Base-by-base conservation (phyloP, 805 yeast genomes). In the Candida koratica region DNA sequence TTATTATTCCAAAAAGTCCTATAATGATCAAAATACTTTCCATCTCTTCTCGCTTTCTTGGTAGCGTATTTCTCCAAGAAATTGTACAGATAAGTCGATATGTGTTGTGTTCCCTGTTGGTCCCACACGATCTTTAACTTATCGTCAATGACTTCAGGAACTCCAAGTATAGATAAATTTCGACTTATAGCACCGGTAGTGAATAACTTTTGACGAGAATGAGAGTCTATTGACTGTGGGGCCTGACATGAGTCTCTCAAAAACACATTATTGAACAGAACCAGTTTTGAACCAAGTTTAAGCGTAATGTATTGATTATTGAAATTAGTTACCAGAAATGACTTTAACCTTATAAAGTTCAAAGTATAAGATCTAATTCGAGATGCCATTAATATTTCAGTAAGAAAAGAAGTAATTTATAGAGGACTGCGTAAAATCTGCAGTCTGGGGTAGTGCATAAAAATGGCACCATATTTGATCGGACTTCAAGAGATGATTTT, bases 241-340 rank as follows among this genome's bases (percentile, higher is more conserved):
- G 74, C 58, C 4, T 55, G 50, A 31, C 86, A 79, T 0, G 86
- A 68, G 48, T 84, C 94, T 49, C 90, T 67, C 13, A 84, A 61
- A 46, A 84, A 81, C 1, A 72, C 56, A 34, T 72, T 75, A 46
- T 62, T 70, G 53, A 62, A 74, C 18, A 63, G 54, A 18, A 69
- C 39, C 6, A 25, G 12, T 18, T 37, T 31, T 1, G 32, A 24
- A 3, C 27, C 29, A 12, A 32, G 14, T 17, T 32, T 23, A 3
- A 32, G 17, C 17, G 30, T 33, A n/a, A 29, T 29, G 20, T 29
- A 18, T 13, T 20, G 32, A 18, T 29, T 19, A 13, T 29, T 29
- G 25, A 19, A 29, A 11, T 19, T 29, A 5, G 32, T 19, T n/a
- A 29, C 32, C 32, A 19, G 17, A 14, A 29, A 19, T 8, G 32